Conservation (phyloP, 768 basidiomycete species). For the Podaxis sp. region DNA sequence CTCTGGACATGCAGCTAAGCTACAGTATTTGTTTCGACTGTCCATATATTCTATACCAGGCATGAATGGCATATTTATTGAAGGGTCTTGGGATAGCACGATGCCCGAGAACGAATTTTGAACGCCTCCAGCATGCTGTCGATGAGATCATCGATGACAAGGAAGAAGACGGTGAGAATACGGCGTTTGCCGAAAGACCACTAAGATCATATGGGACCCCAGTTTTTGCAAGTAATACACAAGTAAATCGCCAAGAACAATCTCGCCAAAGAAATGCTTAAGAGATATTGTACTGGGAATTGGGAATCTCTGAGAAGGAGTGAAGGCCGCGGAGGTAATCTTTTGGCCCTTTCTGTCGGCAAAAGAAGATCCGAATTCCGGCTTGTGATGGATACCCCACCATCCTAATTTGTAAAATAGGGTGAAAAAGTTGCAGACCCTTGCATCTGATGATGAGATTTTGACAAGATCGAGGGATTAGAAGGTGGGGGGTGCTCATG, state of each 20-base stretch:
- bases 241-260: too few species aligned
- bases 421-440: not conserved
- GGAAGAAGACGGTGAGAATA: too few species aligned
- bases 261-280: not conserved
- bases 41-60: not conserved
- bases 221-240: too few species aligned
- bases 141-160: not conserved
- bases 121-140: not conserved
- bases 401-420: not conserved
- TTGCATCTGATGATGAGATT: not conserved
- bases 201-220: too few species aligned
- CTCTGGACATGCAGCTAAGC: not conserved
- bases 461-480: not conserved
- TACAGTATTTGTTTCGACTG: not conserved
- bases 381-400: not conserved
- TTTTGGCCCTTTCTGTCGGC: not conserved
- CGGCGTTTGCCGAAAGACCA: not conserved
- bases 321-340: not conserved
- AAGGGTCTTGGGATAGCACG: not conserved
- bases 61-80: constrained; percentile 1
- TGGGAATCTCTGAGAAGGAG: not conserved
- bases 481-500: not conserved
- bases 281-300: not conserved
- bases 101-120: not conserved
- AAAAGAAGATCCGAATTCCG: not conserved